Conservation (phyloP, 495 filamentous ascomycete species). For the Trichoderma reesei region DNA sequence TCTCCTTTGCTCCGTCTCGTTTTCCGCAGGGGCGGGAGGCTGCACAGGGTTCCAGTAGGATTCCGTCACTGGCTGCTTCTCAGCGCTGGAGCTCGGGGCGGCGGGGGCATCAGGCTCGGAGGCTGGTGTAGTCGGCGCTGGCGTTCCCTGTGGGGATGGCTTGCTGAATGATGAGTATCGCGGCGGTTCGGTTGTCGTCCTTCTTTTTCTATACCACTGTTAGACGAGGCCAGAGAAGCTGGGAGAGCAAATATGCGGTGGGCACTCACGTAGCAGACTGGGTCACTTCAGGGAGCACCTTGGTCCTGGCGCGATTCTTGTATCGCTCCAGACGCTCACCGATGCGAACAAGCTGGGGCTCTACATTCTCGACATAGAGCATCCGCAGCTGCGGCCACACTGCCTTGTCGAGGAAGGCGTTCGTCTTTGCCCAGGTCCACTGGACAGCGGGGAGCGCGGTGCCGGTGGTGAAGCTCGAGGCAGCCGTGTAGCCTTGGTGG, state of each 20-base stretch:
- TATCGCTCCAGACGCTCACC: slow-evolving; percentile 82
- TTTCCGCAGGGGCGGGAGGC: slow-evolving; percentile 22
- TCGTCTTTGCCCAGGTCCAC: slow-evolving; percentile 56
- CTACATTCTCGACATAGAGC: slow-evolving; percentile 81
- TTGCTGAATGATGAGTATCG: slow-evolving; percentile 30
- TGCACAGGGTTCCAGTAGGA: background rate
- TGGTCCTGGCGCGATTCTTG: slow-evolving; percentile 19
- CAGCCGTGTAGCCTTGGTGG: slow-evolving; percentile 54
- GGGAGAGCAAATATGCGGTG: background rate
- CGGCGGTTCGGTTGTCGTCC: background rate
- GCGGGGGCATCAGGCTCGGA: slow-evolving; percentile 5
- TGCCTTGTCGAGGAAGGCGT: slow-evolving; percentile 58
- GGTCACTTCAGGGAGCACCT: slow-evolving; percentile 15
- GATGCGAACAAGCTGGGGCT: slow-evolving; percentile 89
- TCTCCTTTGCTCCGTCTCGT: slow-evolving; percentile 32
- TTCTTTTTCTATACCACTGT: slow-evolving; percentile 14
- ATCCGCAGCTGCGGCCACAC: slow-evolving; percentile 71
- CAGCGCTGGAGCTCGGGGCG: slow-evolving; percentile 13
- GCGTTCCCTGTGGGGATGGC: slow-evolving; percentile 18
- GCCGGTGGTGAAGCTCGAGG: slow-evolving; percentile 55
- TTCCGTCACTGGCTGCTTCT: slow-evolving; percentile 13
- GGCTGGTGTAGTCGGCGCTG: background rate
- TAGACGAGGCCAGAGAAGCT: background rate
- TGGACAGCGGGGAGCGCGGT: slow-evolving; percentile 63
- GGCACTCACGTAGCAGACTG: background rate